Conservation (phyloP, 2,329 filamentous ascomycete genomes). For the Cladosporium sp. region DNA sequence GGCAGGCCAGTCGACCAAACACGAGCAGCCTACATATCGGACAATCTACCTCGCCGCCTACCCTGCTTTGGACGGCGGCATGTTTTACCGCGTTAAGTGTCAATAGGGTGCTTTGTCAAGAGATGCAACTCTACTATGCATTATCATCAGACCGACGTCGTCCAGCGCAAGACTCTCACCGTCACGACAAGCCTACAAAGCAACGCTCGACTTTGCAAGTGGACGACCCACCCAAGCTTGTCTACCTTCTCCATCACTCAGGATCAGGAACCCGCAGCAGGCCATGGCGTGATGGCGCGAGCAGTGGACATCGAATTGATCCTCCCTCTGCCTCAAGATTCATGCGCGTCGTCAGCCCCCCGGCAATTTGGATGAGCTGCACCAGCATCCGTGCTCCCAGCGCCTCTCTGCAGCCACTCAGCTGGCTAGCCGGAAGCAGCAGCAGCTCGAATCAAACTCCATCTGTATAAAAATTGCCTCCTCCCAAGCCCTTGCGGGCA, state of each 20-base stretch:
- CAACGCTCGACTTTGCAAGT: not conserved
- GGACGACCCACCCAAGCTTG: not conserved
- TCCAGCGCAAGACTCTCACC: not conserved
- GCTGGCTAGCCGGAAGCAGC: not conserved
- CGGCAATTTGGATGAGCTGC: slow-evolving; percentile 15
- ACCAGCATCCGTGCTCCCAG: not conserved
- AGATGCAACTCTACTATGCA: not conserved
- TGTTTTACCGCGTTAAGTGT: not conserved
- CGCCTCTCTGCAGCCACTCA: slow-evolving; percentile 2
- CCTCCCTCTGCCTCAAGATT: not conserved
- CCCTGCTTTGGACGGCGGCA: not conserved
- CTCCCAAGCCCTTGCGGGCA: not conserved
- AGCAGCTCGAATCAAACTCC: not conserved
- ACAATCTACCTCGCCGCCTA: not conserved
- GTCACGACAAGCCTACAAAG: slow-evolving; percentile 10
- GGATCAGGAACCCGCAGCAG: not conserved
- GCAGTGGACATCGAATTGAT: not conserved
- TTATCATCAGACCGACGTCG: not conserved
- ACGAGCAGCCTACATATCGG: not conserved
- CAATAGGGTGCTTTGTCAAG: not conserved
- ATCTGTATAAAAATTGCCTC: not conserved
- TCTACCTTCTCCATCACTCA: not conserved
- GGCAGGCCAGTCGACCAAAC: slow-evolving; percentile 3
- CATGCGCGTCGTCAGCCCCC: slow-evolving; percentile 12
- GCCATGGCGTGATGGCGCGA: not conserved